A percentile compares a stretch with the other conserved stretches of the same genome.
phyloP scores from a whole-genome alignment of 148 eudicot species.

The Linanthus parryae region DNA sequence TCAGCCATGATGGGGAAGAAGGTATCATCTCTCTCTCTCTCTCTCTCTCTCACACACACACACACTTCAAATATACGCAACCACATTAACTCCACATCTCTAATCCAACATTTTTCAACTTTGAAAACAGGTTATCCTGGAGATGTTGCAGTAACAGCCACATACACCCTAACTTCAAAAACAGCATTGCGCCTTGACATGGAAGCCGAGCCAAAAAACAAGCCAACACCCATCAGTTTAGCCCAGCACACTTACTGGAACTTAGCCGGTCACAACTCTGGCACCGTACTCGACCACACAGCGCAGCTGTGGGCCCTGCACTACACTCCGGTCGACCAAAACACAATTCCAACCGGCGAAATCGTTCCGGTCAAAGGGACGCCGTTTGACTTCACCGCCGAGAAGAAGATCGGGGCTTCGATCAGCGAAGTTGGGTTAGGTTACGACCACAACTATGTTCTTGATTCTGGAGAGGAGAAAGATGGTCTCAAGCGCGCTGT shows the following conservation, averaged over 20 bases:
- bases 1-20: slow-evolving; percentile 88
- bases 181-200: slow-evolving; percentile 88
- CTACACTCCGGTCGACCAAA: slow-evolving; percentile 75
- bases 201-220: slow-evolving; percentile 90
- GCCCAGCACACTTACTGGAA: slow-evolving; percentile 98
- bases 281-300: slow-evolving; percentile 62
- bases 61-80: too few species aligned
- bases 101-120: too few species aligned
- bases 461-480: slow-evolving; percentile 79
- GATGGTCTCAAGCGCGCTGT: slow-evolving; percentile 76
- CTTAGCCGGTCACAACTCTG: slow-evolving; percentile 80
- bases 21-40: slow-evolving; percentile 34
- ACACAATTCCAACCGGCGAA: slow-evolving; percentile 76
- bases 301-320: slow-evolving; percentile 66
- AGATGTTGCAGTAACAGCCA: slow-evolving; percentile 68
- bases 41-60: not conserved
- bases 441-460: slow-evolving; percentile 89
- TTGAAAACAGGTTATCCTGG: slow-evolving; percentile 76
- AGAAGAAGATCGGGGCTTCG: slow-evolving; percentile 63
- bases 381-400: slow-evolving; percentile 81
- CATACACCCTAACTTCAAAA: slow-evolving; percentile 72
- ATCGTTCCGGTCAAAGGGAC: slow-evolving; percentile 66
- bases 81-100: too few species aligned
- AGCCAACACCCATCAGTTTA: slow-evolving; percentile 78
- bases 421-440: slow-evolving; percentile 81